A percentile compares a stretch with the other conserved stretches of the same genome.
phyloP scores from a whole-genome alignment of 2,329 filamentous ascomycete species.

The Talaromyces sp. region DNA sequence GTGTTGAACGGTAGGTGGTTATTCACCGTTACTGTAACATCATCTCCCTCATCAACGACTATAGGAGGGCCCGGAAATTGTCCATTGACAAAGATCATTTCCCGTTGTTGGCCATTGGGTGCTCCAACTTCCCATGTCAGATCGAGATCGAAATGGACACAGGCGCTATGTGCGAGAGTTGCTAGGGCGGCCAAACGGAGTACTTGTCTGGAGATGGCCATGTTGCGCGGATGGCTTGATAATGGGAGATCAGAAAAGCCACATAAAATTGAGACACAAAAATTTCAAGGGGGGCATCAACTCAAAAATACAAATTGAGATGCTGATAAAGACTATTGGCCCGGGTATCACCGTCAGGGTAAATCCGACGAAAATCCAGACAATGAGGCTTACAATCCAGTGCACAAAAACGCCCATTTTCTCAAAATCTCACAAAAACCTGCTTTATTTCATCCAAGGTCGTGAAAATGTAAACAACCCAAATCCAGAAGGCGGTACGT shows the following conservation, averaged over 20 bases:
- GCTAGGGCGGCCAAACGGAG: not conserved
- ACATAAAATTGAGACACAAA: not conserved
- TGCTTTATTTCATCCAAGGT: not conserved
- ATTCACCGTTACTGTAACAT: slow-evolving; percentile 15
- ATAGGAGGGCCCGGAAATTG: slow-evolving; percentile 17
- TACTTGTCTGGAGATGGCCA: not conserved
- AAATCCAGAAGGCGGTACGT: not conserved
- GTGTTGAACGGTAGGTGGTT: slow-evolving; percentile 17
- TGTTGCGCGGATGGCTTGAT: not conserved
- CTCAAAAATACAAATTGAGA: slow-evolving; percentile 1
- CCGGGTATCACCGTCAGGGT: not conserved
- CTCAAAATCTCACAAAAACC: not conserved
- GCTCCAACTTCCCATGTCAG: slow-evolving; percentile 14
- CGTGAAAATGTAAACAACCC: not conserved
- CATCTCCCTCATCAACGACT: slow-evolving; percentile 14
- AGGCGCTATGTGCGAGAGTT: slow-evolving; percentile 2
- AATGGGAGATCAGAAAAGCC: not conserved
- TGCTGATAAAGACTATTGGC: not conserved
- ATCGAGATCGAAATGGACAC: slow-evolving; percentile 12
- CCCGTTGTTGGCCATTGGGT: slow-evolving; percentile 19
- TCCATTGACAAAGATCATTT: slow-evolving; percentile 20
- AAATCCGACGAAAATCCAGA: not conserved
- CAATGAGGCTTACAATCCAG: not conserved
- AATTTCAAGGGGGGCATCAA: not conserved
- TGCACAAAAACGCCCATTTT: not conserved